Evolutionary conservation across 2,329 filamentous ascomycete species (phyloP), one percentile per base, ranked within the genome.

Genomic region (Verticillium dahliae): DNA sequence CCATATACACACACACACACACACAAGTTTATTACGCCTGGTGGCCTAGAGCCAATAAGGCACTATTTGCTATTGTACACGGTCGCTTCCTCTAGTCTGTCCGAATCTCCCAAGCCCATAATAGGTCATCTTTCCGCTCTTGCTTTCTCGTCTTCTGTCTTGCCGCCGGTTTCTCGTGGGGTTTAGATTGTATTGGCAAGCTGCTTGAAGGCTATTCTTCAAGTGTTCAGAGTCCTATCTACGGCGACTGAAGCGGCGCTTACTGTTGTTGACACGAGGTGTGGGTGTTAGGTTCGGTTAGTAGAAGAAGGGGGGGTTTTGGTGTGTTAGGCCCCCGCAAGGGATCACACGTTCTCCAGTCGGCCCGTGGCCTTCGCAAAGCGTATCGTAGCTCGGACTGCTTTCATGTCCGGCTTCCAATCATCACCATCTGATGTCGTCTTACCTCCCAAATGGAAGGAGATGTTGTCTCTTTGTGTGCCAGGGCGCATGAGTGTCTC

Each of bases 321-420:
- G 18, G 18, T 13, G 56, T 57, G 56, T 57, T 39, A 18, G 56
- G 56, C 56, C 34, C 3, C 15, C n/a, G 22, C 11, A 9, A n/a
- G 18, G 56, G 56, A 38, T 57, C 56, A 57, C 56, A n/a, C 37
- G 27, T 57, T 62, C 57, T 65, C 60, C 62, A 68, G 66, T 66
- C 60, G 66, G 50, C 65, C 66, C 67, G 62, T 72, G 58, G 65
- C 66, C 61, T 70, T 70, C 27, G 69, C 65, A 66, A 73, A 71
- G 60, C 64, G 66, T 67, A 73, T 69, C 58, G 65, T 69, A 59
- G 68, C 67, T 58, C 65, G 67, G 56, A 72, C 68, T 60, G 68
- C 67, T 63, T 68, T 63, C 60, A 72, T 63, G 59, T 72, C 67
- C 63, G 68, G 71, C 57, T 56, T 68, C 71, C 67, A 73, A 31